Evolutionary conservation across 2,329 filamentous ascomycete genomes (phyloP).

Genomic region (Teratosphaeria pseudoeucalypti): DNA sequence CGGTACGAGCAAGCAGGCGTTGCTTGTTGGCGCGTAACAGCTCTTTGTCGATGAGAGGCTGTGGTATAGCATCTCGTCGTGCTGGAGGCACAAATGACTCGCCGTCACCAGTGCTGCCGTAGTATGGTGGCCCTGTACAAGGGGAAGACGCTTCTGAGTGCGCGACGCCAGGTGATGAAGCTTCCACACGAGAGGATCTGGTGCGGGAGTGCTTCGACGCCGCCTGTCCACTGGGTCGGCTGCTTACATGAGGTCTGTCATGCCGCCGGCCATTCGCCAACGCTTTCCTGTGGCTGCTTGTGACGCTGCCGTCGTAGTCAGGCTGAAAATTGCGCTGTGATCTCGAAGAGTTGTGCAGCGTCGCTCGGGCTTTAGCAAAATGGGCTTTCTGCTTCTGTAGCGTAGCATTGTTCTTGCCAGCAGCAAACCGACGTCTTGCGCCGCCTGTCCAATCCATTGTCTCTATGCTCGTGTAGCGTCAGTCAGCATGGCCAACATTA

Average conservation of each 20-base stretch:
- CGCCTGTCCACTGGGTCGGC: not conserved
- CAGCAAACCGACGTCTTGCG: conserved; percentile 20
- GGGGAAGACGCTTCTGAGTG: not conserved
- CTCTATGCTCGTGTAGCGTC: not conserved
- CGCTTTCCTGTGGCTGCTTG: not conserved
- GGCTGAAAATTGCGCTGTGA: conserved; percentile 4
- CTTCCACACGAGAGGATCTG: not conserved
- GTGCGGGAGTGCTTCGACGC: not conserved
- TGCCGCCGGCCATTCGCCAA: not conserved
- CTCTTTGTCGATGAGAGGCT: conserved; percentile 5
- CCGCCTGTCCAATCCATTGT: conserved; percentile 44
- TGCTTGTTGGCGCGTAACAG: conserved; percentile 12
- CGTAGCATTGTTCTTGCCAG: conserved; percentile 21
- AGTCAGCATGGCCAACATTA: not conserved
- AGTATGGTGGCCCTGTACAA: not conserved
- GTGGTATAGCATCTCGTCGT: not conserved
- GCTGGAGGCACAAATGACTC: not conserved
- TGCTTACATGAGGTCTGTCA: not conserved
- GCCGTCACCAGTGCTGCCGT: not conserved
- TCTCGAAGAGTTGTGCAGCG: conserved; percentile 5
- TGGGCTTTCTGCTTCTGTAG: conserved; percentile 35
- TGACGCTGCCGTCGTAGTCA: not conserved
- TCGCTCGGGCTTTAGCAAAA: conserved; percentile 32
- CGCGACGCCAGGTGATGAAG: not conserved
- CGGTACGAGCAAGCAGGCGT: conserved; percentile 17